phyloP scores from a whole-genome alignment of 805 yeast genomes.

The Saccharomycopsis sp. region DNA sequence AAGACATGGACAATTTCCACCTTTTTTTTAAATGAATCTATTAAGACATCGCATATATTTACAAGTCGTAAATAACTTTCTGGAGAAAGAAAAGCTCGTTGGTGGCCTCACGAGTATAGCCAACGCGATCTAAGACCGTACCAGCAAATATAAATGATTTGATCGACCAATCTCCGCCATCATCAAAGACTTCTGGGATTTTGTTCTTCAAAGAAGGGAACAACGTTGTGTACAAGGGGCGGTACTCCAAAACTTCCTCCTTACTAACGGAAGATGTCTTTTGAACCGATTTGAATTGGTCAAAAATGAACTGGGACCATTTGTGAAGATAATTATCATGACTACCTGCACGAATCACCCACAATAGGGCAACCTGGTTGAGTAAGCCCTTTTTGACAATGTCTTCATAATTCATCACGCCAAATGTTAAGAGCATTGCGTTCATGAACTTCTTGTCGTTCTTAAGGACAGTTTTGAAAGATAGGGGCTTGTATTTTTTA shows the following conservation, averaged over 20 bases:
- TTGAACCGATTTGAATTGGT: constrained; percentile 33
- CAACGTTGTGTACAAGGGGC: constrained; percentile 45
- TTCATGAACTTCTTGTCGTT: constrained; percentile 47
- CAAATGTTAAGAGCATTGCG: constrained; percentile 50
- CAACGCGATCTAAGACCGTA: constrained; percentile 42
- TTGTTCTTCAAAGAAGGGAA: constrained; percentile 41
- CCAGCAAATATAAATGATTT: constrained; percentile 41
- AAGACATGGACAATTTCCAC: background rate
- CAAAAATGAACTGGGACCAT: constrained; percentile 36
- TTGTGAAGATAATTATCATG: constrained; percentile 29
- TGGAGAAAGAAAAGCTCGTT: constrained; percentile 33
- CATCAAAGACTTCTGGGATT: constrained; percentile 51
- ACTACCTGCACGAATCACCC: constrained; percentile 56
- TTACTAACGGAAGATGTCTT: constrained; percentile 36
- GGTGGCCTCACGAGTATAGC: constrained; percentile 36
- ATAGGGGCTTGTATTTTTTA: constrained; percentile 40
- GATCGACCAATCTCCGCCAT: constrained; percentile 40
- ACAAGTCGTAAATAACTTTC: constrained; percentile 14
- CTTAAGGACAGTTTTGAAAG: constrained; percentile 53
- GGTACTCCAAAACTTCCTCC: constrained; percentile 50
- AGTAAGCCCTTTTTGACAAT: constrained; percentile 41
- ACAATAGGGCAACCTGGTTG: constrained; percentile 54
- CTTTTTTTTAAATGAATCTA: background rate
- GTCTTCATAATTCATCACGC: constrained; percentile 48
- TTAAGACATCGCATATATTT: background rate